A percentile compares a stretch with the other conserved stretches of the same genome.
These are phyloP conservation scores for Oenanthe javanica DNA, from an alignment of 140 eudicot species.

Conservation along the genomic window DNA sequence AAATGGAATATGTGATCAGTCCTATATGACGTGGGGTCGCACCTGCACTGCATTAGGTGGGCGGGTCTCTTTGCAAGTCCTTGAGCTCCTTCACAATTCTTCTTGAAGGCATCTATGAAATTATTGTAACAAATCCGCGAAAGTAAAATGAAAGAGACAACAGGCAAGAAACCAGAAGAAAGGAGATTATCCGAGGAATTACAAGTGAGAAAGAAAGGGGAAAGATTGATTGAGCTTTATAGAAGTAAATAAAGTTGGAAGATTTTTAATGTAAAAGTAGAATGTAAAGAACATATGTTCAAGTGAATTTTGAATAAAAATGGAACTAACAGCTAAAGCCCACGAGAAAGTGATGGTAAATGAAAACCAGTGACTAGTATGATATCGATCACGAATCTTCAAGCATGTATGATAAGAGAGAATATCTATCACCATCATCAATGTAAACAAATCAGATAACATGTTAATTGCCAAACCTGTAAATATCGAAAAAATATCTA, in stretches of 20 bases:
- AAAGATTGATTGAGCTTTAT: neutral
- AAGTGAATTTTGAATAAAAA: neutral
- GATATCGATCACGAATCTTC: neutral
- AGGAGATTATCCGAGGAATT: neutral
- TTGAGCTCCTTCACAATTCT: conserved; percentile 49
- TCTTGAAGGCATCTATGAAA: conserved; percentile 36
- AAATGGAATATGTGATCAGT: neutral
- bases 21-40: neutral
- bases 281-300: neutral
- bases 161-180: neutral
- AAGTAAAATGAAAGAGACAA: too few relatives aligned
- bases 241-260: neutral
- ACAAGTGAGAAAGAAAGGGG: neutral
- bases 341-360: neutral
- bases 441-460: neutral
- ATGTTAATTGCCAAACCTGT: neutral
- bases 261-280: neutral
- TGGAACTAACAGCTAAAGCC: neutral
- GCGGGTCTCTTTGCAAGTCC: conserved; percentile 60
- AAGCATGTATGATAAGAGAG: neutral
- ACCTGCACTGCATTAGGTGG: conserved; percentile 56
- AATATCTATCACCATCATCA: neutral
- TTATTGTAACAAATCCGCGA: neutral
- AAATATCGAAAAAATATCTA: neutral
- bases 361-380: too few relatives aligned